Percentiles rank a stretch among this genome's conserved stretches.
phyloP scores from a whole-genome alignment of 495 filamentous ascomycete genomes.

The Xylaria flabelliformis region DNA sequence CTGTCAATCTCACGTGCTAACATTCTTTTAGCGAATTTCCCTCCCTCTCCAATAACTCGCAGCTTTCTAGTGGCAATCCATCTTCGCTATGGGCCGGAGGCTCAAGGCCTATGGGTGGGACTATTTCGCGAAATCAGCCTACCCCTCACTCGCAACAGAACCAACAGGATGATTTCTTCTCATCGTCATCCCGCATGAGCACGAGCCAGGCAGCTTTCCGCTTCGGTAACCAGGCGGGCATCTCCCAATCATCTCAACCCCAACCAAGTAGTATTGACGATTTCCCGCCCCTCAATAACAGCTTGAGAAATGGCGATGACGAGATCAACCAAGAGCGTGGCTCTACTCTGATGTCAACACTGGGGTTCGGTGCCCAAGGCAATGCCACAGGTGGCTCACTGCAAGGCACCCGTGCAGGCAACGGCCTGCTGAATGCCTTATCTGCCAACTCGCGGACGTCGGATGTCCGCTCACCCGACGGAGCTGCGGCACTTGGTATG shows the following conservation, averaged over 20 bases:
- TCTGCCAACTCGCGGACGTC: slow-evolving; percentile 56
- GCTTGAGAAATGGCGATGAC: slow-evolving; percentile 65
- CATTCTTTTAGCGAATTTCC: slow-evolving; percentile 75
- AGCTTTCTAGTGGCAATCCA: slow-evolving; percentile 59
- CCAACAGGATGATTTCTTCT: slow-evolving; percentile 66
- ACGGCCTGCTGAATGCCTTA: slow-evolving; percentile 64
- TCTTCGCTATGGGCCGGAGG: slow-evolving; percentile 65
- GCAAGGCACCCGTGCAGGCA: slow-evolving; percentile 48
- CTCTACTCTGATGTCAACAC: slow-evolving; percentile 66
- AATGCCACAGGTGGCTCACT: slow-evolving; percentile 39
- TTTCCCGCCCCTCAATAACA: slow-evolving; percentile 76
- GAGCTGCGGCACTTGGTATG: slow-evolving; percentile 36
- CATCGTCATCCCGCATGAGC: slow-evolving; percentile 61
- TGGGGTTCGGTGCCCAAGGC: slow-evolving; percentile 64
- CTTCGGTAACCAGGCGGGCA: slow-evolving; percentile 59
- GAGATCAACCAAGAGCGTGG: slow-evolving; percentile 74
- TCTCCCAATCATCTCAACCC: slow-evolving; percentile 65
- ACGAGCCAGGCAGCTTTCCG: slow-evolving; percentile 66
- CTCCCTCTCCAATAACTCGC: slow-evolving; percentile 71
- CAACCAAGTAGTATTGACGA: slow-evolving; percentile 78
- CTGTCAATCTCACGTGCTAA: slow-evolving; percentile 22
- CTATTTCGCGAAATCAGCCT: slow-evolving; percentile 70
- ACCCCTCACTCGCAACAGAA: slow-evolving; percentile 59
- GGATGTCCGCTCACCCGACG: slow-evolving; percentile 51
- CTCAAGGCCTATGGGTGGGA: slow-evolving; percentile 55